Conservation (phyloP, 306 rosid genomes). For the Casuarina equisetifolia region DNA sequence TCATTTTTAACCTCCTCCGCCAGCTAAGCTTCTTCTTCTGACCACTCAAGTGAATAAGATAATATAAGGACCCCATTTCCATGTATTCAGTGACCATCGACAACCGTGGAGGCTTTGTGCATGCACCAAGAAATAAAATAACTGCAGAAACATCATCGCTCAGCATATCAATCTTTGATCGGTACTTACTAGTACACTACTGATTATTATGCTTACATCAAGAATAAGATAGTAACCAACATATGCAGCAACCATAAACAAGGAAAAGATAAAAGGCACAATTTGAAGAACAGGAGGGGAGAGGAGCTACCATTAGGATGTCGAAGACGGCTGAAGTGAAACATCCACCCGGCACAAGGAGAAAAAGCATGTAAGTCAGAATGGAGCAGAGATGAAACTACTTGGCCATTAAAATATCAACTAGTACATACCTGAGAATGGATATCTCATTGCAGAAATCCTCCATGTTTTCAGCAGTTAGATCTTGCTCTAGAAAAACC, state of each 20-base stretch:
- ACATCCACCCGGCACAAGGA: conserved; percentile 19
- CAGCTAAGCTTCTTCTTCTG: conserved; percentile 91
- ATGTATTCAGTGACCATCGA: conserved; percentile 97
- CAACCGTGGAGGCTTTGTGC: conserved; percentile 94
- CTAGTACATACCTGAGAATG: conserved; percentile 72
- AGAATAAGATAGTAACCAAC: conserved; percentile 13
- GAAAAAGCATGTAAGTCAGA: conserved; percentile 38
- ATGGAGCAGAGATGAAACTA: conserved; percentile 23
- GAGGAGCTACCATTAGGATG: conserved; percentile 88
- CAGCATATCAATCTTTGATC: conserved; percentile 17
- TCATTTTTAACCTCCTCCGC: conserved; percentile 85
- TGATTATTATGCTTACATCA: conserved; percentile 9
- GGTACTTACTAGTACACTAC: conserved; percentile 19
- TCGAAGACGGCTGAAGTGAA: conserved; percentile 80
- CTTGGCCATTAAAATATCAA: conserved; percentile 18
- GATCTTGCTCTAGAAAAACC: conserved; percentile 95
- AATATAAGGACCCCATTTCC: conserved; percentile 96
- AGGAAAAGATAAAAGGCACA: conserved; percentile 20
- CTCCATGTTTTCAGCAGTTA: conserved; percentile 94
- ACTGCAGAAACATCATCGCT: conserved; percentile 62
- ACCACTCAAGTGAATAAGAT: conserved; percentile 87
- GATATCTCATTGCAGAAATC: conserved; percentile 97
- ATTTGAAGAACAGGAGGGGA: conserved; percentile 25
- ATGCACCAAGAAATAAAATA: conserved; percentile 97
- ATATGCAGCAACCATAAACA: conserved; percentile 19